Evolutionary conservation across 208 protist species (phyloP).

Genomic region (Wallacemonas sp.): DNA sequence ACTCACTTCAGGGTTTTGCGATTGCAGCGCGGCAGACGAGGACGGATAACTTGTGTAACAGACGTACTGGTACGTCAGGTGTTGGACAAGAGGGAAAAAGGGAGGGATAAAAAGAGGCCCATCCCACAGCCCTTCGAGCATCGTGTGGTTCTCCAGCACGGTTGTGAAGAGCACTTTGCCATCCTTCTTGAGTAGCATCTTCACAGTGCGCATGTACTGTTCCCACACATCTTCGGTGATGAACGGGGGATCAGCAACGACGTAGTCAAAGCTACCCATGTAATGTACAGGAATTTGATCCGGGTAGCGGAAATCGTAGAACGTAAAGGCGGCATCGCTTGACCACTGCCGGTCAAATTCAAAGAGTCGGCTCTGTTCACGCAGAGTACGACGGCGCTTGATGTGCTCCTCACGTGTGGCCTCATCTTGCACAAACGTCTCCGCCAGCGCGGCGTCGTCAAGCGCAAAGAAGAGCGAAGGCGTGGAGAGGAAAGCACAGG

Average conservation of each 20-base stretch:
- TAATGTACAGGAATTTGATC: conserved; percentile 76
- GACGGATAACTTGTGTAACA: conserved; percentile 89
- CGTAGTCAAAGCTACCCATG: conserved; percentile 82
- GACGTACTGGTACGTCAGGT: conserved; percentile 94
- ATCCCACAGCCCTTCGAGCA: conserved; percentile 67
- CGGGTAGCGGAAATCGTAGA: conserved; percentile 87
- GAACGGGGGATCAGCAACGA: conserved; percentile 94
- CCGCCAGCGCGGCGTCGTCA: conserved; percentile 21
- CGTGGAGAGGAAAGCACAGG: conserved; percentile 89
- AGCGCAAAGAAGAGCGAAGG: conserved; percentile 92
- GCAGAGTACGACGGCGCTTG: conserved; percentile 22
- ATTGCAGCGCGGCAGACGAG: conserved; percentile 26
- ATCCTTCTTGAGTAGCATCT: conserved; percentile 54
- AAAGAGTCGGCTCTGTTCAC: conserved; percentile 59
- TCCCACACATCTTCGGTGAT: conserved; percentile 92
- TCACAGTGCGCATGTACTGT: conserved; percentile 66
- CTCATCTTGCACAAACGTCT: conserved; percentile 2
- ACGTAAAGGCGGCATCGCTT: conserved; percentile 69
- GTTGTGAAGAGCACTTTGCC: conserved; percentile 91
- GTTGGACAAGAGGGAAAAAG: conserved; percentile 77
- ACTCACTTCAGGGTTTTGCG: conserved; percentile 21
- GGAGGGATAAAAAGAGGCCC: conserved; percentile 74
- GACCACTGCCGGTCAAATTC: conserved; percentile 89
- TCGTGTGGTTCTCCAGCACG: conserved; percentile 89
- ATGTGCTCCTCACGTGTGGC: conserved; percentile 6